A percentile compares a stretch with the other conserved stretches of the same genome.
These are phyloP conservation scores for Scleroderma citrinum DNA, from an alignment of 768 basidiomycete species.

Conservation along the genomic window DNA sequence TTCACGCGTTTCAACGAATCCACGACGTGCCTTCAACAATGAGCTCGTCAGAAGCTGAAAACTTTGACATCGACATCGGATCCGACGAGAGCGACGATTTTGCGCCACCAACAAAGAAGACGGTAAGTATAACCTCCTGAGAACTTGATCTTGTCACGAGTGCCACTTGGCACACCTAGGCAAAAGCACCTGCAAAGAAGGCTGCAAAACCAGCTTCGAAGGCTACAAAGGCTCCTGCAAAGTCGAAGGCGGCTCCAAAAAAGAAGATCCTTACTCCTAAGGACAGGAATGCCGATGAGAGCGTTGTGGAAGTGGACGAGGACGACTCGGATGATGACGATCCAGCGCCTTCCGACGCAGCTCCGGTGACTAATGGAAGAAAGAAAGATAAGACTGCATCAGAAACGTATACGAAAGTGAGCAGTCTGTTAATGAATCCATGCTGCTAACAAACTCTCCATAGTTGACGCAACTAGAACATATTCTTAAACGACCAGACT, in stretches of 20 bases:
- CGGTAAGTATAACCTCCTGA: conserved; percentile 14
- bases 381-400: conserved; percentile 73
- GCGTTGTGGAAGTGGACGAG: conserved; percentile 37
- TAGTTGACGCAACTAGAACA: conserved; percentile 95
- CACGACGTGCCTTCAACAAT: conserved; percentile 32
- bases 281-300: conserved; percentile 54
- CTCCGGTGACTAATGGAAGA: conserved; percentile 37
- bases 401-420: conserved; percentile 85
- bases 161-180: conserved; percentile 18
- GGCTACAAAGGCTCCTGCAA: conserved; percentile 41
- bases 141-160: conserved; percentile 7
- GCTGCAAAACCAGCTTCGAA: conserved; percentile 30
- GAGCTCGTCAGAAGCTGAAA: conserved; percentile 73
- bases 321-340: conserved; percentile 35
- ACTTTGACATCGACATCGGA: conserved; percentile 52
- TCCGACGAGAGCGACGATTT: conserved; percentile 67
- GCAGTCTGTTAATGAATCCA: conserved; percentile 6
- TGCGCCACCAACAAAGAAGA: conserved; percentile 55
- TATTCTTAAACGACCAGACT: conserved; percentile 85
- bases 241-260: conserved; percentile 53
- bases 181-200: conserved; percentile 36
- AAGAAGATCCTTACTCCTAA: conserved; percentile 66
- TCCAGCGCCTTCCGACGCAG: conserved; percentile 17
- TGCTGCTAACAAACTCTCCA: background rate
- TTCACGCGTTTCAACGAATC: conserved; percentile 13